These are phyloP conservation scores for Fonsecaea nubica DNA, from an alignment of 2,329 filamentous ascomycete species.

Conservation along the genomic window DNA sequence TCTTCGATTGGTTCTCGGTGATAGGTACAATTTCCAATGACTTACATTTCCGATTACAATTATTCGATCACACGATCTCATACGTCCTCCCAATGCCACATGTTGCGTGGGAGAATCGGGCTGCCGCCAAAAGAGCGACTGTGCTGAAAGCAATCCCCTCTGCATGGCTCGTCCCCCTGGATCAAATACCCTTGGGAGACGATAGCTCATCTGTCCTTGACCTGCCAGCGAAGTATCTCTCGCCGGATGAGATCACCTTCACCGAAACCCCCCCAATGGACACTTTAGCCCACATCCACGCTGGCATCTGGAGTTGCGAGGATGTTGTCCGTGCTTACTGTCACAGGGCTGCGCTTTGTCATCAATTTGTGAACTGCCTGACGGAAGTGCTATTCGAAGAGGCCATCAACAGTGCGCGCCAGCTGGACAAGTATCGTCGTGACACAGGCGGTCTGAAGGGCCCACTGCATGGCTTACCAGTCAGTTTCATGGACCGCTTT, in stretches of 20 bases:
- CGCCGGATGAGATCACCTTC: conserved; percentile 19
- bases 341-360: conserved; percentile 39
- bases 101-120: conserved; percentile 24
- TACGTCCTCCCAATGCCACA: neutral
- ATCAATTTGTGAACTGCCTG: conserved; percentile 42
- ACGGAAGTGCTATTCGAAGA: conserved; percentile 42
- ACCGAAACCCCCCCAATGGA: conserved; percentile 26
- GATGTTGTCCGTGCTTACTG: conserved; percentile 39
- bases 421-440: conserved; percentile 39
- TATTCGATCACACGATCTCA: neutral
- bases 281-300: conserved; percentile 26
- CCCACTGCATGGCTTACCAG: conserved; percentile 43
- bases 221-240: conserved; percentile 11
- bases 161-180: conserved; percentile 11
- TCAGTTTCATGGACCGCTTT: conserved; percentile 44
- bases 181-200: conserved; percentile 9
- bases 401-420: conserved; percentile 37
- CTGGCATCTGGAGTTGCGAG: conserved; percentile 26
- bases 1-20: neutral
- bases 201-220: conserved; percentile 9
- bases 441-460: conserved; percentile 39
- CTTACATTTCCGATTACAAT: neutral
- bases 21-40: neutral
- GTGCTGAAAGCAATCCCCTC: conserved; percentile 23
- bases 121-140: conserved; percentile 18